Base-by-base conservation (phyloP, 2,329 filamentous ascomycete species). In the Verruconis gallopava region DNA sequence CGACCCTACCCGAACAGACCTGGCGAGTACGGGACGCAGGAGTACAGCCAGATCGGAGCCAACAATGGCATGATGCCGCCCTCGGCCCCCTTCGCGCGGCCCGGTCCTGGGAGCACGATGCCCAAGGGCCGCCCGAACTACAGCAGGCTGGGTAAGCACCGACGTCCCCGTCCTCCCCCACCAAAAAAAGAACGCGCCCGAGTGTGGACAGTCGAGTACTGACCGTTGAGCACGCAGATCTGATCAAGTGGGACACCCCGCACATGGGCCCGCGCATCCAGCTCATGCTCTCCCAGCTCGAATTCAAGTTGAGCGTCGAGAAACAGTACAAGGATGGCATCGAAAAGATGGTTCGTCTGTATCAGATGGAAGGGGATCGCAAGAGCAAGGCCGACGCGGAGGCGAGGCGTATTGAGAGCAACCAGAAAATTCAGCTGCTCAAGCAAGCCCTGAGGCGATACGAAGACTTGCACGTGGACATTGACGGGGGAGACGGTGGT, bases 251-350 rank as follows among this genome's bases (percentile, higher is more conserved):
- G 65, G 91, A 98, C 59, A 95, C 88, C 21, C 83, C 84, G 14
- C 85, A 95, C 60, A 79, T 98, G 48, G 91, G 91, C 22, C 89
- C 91, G 46, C 86, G 93, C 51, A 98, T 98, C 55, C 91, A 98
- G 67, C 82, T 96, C 55, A 98, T 98, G 91, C 70, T 98, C 56
- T 93, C 91, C 37, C 91, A 98, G 62, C 80, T 98, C 49, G 86
- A 96, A 63, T 98, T 98, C 69, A 98, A 98, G 67, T 74, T 98
- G 47, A 94, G 91, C 51, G 91, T 98, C 20, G 91, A 98, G 61
- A 93, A 95, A 59, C 91, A 98, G 64, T 98, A 98, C 64, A 86
- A 96, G 50, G 93, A 93, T 56, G 91, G 91, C 47, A 91, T 98
- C 52, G 91, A 98, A 64, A 98, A 98, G 68, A 96, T 98, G 91